Evolutionary conservation across 2,329 filamentous ascomycete genomes (phyloP).

Genomic region (Hypoxylon sp.): DNA sequence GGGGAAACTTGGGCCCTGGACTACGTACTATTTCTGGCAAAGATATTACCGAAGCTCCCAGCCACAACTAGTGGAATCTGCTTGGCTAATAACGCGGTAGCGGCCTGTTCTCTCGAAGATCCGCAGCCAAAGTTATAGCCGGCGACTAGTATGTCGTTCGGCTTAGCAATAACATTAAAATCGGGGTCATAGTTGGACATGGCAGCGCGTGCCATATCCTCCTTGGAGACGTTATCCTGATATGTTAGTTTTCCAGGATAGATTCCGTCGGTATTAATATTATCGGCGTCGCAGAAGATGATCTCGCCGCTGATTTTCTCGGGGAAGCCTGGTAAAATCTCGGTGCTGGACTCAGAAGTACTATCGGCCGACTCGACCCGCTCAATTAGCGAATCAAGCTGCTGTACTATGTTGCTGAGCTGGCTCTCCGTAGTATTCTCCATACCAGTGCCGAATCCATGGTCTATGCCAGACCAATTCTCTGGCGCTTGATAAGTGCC

Average conservation of each 20-base stretch:
- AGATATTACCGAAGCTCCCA: slow-evolving; percentile 88
- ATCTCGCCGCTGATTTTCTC: slow-evolving; percentile 88
- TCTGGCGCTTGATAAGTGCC: slow-evolving; percentile 83
- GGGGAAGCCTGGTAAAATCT: slow-evolving; percentile 89
- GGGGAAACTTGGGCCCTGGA: background rate
- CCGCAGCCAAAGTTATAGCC: slow-evolving; percentile 94
- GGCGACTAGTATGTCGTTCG: slow-evolving; percentile 84
- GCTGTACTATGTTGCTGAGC: slow-evolving; percentile 9
- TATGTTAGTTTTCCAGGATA: slow-evolving; percentile 95
- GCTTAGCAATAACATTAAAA: slow-evolving; percentile 75
- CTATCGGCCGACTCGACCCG: slow-evolving; percentile 65
- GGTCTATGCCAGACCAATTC: slow-evolving; percentile 53
- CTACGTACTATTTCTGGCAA: slow-evolving; percentile 75
- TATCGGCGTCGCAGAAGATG: slow-evolving; percentile 74
- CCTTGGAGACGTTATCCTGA: slow-evolving; percentile 82
- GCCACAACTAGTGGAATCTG: slow-evolving; percentile 84
- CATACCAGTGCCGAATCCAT: background rate
- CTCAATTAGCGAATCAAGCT: slow-evolving; percentile 62
- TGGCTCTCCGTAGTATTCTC: background rate
- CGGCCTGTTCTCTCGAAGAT: slow-evolving; percentile 85
- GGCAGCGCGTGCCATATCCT: slow-evolving; percentile 88
- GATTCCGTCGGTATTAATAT: slow-evolving; percentile 90
- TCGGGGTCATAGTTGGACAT: slow-evolving; percentile 93
- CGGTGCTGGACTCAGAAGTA: slow-evolving; percentile 61
- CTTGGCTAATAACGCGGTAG: slow-evolving; percentile 87